Evolutionary conservation across 2,329 filamentous ascomycete species (phyloP).

Genomic region (Curvularia sp.): DNA sequence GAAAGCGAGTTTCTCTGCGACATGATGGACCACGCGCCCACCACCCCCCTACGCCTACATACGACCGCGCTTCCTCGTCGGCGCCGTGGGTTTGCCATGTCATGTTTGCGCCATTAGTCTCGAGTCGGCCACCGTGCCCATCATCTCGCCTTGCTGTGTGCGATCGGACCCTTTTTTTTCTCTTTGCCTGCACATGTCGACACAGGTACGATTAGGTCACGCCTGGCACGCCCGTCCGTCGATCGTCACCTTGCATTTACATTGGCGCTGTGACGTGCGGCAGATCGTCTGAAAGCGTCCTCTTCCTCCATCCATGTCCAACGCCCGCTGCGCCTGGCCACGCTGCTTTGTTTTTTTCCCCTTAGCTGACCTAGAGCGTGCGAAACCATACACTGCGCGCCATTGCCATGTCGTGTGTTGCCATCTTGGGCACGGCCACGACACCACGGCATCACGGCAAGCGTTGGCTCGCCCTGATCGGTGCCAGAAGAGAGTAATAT

Average conservation of each 20-base stretch:
- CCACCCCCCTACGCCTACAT: slow-evolving; percentile 2
- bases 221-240: slow-evolving; percentile 18
- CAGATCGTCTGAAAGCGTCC: slow-evolving; percentile 21
- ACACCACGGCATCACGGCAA: slow-evolving; percentile 24
- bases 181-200: background rate
- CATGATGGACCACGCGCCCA: slow-evolving; percentile 7
- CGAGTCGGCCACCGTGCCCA: slow-evolving; percentile 15
- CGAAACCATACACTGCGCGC: background rate
- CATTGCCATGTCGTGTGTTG: background rate
- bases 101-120: slow-evolving; percentile 5
- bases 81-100: background rate
- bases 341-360: slow-evolving; percentile 17
- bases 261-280: slow-evolving; percentile 25
- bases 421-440: slow-evolving; percentile 24
- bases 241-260: slow-evolving; percentile 24
- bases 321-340: background rate
- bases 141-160: slow-evolving; percentile 12
- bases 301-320: slow-evolving; percentile 15
- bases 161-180: slow-evolving; percentile 16
- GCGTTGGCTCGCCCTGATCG: slow-evolving; percentile 32
- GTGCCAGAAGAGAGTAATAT: slow-evolving; percentile 37
- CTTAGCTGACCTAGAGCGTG: background rate
- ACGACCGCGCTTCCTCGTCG: slow-evolving; percentile 3
- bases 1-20: slow-evolving; percentile 27
- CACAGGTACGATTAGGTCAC: slow-evolving; percentile 21